These are phyloP conservation scores for Straminergon stramineum DNA, from an alignment of 225 moss, liverwort and hornwort species.

Conservation along the genomic window DNA sequence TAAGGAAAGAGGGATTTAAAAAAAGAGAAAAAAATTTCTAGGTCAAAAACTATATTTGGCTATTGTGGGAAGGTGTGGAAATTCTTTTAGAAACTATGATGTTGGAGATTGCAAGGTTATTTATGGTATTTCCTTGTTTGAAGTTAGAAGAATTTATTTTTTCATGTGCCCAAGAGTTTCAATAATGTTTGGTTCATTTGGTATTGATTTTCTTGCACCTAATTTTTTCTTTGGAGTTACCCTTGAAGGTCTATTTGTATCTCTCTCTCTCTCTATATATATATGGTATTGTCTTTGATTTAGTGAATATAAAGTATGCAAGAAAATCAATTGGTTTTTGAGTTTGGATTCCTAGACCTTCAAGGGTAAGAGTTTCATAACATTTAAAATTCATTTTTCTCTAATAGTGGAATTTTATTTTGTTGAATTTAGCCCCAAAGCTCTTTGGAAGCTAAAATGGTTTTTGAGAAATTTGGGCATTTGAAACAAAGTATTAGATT, in stretches of 20 bases:
- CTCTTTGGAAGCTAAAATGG: accelerated
- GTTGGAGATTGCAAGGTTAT: neutral
- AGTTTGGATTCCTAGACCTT: neutral
- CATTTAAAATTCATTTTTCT: neutral
- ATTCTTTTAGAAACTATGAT: neutral
- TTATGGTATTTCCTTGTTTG: accelerated
- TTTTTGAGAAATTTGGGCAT: neutral
- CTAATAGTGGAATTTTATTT: neutral
- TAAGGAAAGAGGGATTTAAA: too few species aligned
- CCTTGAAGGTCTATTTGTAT: neutral
- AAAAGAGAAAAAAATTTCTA: too few species aligned
- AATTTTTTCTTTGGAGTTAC: neutral
- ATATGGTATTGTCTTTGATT: neutral
- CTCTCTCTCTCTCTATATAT: accelerated
- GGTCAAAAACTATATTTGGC: neutral
- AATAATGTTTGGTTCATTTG: neutral
- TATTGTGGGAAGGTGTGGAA: accelerated
- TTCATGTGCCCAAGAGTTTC: accelerated
- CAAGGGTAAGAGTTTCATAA: neutral
- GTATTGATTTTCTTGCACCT: neutral
- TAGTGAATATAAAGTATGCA: neutral
- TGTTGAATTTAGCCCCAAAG: too few species aligned
- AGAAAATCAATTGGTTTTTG: neutral
- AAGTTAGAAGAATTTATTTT: neutral
- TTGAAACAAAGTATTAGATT: neutral